phyloP scores from a whole-genome alignment of 768 basidiomycete species.

The Gloeophyllum trabeum region DNA sequence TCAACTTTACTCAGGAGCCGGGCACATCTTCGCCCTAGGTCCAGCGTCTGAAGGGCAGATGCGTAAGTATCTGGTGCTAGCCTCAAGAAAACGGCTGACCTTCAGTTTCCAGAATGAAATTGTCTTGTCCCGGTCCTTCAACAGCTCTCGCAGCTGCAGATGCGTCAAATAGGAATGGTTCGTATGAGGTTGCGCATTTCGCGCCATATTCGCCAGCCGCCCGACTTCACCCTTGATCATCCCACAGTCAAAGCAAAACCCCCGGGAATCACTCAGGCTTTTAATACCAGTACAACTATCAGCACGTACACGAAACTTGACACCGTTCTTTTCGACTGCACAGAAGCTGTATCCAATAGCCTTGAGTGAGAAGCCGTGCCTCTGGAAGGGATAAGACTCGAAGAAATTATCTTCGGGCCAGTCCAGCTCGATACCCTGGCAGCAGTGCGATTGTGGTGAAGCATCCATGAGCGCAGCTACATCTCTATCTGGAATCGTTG shows the following conservation, averaged over 20 bases:
- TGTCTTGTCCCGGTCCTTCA: neutral
- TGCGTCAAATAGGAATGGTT: slow-evolving; percentile 3
- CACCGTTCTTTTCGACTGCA: slow-evolving; percentile 3
- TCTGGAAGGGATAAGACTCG: slow-evolving; percentile 4
- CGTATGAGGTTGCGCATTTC: slow-evolving; percentile 2
- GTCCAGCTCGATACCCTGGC: slow-evolving; percentile 2
- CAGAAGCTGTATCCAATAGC: slow-evolving; percentile 3
- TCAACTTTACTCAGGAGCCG: neutral
- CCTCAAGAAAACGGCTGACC: slow-evolving; percentile 1
- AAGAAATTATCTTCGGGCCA: slow-evolving; percentile 3
- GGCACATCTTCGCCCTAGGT: neutral
- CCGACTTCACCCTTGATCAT: neutral
- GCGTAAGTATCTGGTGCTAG: neutral
- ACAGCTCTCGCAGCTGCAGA: slow-evolving; percentile 1
- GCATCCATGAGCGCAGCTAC: neutral
- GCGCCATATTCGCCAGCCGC: slow-evolving; percentile 1
- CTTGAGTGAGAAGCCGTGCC: neutral
- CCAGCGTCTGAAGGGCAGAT: slow-evolving; percentile 2
- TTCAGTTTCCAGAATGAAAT: slow-evolving; percentile 1
- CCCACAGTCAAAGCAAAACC: neutral
- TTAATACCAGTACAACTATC: neutral
- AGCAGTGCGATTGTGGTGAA: neutral
- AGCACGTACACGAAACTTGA: slow-evolving; percentile 1
- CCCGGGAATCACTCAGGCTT: neutral
- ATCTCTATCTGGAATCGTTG: neutral